Base-by-base conservation (phyloP, 75 land plant species). In the Ceratopteris richardii region DNA sequence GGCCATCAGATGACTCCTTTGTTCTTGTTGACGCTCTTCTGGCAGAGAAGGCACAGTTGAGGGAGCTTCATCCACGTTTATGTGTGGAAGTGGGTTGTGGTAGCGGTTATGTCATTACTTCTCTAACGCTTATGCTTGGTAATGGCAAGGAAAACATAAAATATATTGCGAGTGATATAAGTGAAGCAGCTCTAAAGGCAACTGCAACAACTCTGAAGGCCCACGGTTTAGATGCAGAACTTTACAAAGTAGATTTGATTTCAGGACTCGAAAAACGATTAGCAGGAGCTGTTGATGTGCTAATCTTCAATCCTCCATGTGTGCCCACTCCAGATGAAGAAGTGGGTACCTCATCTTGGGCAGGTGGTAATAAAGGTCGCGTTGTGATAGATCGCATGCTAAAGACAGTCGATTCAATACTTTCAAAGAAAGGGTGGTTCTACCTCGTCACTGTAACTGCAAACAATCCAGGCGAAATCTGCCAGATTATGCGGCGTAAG, bases 51-150 rank as follows among this genome's bases (percentile, higher is more conserved):
- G 51, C 55, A 39, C 79, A 83, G 42, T 64, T 93, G 21, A 27
- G 73, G 56, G 72, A 76, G 33, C 87, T 72, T 60, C 65, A 46
- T 0, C 98, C 98, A 13, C 62, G 53, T 25, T 42, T 93, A 23
- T 93, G 96, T 55, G 14, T 93, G 69, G 98, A 93, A 70, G 63
- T 93, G 1, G 98, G 98, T 12, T 85, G 84, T 56, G 98, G 98
- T 19, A 88, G 90, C 69, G 98, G 98, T 2, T 93, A 93, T 71
- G 96, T 93, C n/a, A 89, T 93, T 58, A 82, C 98, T 44, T 93
- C 98, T 4, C 69, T 93, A n/a, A 87, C 90, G 9, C 68, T 86
- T 30, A 75, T 93, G 58, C 82, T 93, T 27, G 61, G 70, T 2
- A 70, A 63, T 9, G 57, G 54, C 24, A 13, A 48, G 42, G 70